Evolutionary conservation across 176 grass and related monocot genomes (phyloP).

Genomic region (Musa troglodytarum): DNA sequence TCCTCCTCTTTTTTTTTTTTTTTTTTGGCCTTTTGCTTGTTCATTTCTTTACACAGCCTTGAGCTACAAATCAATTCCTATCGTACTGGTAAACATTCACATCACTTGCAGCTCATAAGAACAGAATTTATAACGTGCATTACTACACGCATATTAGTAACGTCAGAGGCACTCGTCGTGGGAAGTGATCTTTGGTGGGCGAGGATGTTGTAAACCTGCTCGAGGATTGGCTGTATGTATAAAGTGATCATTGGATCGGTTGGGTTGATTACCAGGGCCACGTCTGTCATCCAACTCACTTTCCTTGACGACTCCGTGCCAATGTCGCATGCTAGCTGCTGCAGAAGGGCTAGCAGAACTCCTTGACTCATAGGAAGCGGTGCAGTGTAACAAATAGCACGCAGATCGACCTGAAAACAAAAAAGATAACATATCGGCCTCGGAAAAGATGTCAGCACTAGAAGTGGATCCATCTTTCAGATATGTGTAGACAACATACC

Average conservation of each 20-base stretch:
- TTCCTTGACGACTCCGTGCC: constrained; percentile 52
- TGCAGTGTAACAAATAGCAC: constrained; percentile 40
- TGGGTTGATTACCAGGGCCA: constrained; percentile 56
- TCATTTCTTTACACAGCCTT: background rate
- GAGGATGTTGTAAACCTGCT: constrained; percentile 60
- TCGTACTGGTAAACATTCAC: background rate
- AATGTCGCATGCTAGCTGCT: constrained; percentile 83
- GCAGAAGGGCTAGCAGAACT: constrained; percentile 78
- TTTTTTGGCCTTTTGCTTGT: too few relatives aligned
- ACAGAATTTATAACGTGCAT: constrained; percentile 81
- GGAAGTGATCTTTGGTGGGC: constrained; percentile 48
- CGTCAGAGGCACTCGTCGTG: constrained; percentile 28
- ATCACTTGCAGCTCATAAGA: constrained; percentile 68
- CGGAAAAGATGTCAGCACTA: background rate
- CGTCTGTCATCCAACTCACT: constrained; percentile 65
- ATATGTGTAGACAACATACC: constrained; percentile 25
- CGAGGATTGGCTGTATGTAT: constrained; percentile 79
- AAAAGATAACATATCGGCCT: background rate
- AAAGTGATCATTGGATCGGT: constrained; percentile 47
- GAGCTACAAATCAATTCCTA: background rate
- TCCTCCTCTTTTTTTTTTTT: background rate
- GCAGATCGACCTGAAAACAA: constrained; percentile 64
- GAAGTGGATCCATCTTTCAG: background rate
- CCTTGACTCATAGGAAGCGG: constrained; percentile 75
- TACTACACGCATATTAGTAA: constrained; percentile 40